These are phyloP conservation scores for Cladobotryum protrusum DNA, from an alignment of 2,329 filamentous ascomycete species.

Conservation along the genomic window DNA sequence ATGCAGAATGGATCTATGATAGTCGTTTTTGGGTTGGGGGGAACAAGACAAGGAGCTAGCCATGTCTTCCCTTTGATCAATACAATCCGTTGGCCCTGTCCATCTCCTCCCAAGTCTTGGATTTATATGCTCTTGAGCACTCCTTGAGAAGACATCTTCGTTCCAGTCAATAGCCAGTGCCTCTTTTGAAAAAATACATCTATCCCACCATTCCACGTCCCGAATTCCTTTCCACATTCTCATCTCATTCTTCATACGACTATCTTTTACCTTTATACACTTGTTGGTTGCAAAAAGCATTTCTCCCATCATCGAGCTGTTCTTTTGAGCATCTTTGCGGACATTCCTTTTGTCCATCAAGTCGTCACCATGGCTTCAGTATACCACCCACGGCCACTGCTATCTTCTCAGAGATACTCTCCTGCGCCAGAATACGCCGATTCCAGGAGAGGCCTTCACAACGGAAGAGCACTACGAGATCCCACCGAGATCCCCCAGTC, in stretches of 20 bases:
- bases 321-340: constrained; percentile 23
- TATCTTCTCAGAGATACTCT: constrained; percentile 47
- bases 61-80: constrained; percentile 29
- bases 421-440: constrained; percentile 42
- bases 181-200: constrained; percentile 32
- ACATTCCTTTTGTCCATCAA: constrained; percentile 19
- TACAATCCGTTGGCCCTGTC: constrained; percentile 25
- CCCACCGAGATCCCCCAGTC: constrained; percentile 47
- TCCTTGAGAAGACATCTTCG: constrained; percentile 26
- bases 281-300: constrained; percentile 24
- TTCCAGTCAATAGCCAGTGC: constrained; percentile 32
- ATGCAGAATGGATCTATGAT: constrained; percentile 26
- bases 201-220: constrained; percentile 38
- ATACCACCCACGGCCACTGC: constrained; percentile 39
- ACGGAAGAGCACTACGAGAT: constrained; percentile 42
- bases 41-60: constrained; percentile 17
- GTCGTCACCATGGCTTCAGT: constrained; percentile 31
- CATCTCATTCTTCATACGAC: constrained; percentile 29
- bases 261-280: constrained; percentile 21
- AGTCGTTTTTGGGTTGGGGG: constrained; percentile 25
- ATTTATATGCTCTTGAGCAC: constrained; percentile 31
- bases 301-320: constrained; percentile 22
- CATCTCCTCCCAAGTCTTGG: constrained; percentile 29
- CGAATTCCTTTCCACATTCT: constrained; percentile 41
- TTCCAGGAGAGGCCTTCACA: constrained; percentile 33